Evolutionary conservation across 2,329 filamentous ascomycete species (phyloP), one percentile per base, ranked within the genome.

Genomic region (Fusarium verrucosum): DNA sequence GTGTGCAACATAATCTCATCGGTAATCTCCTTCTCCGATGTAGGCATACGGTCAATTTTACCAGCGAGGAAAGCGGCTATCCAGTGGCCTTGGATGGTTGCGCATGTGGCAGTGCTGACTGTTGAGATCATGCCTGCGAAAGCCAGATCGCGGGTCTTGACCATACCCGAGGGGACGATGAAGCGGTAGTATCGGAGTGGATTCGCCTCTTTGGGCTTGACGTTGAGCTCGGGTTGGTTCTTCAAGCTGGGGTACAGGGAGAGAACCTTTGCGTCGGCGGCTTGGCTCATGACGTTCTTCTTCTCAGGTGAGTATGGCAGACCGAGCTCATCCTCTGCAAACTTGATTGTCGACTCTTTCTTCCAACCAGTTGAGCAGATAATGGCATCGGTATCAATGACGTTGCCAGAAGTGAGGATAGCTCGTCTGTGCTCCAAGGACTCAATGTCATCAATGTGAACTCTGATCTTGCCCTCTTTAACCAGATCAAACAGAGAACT

Each of bases 1-100:
- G 83, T 87, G 69, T 89, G 81, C 22, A 92, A 77, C 41, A 88
- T 82, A 0, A 88, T 85, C 65, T 89, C 82, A 52, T 82, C 79
- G n/a, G 72, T 75, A 7, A 84, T 65, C 33, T 72, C 64, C 4
- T 79, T 76, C 3, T 86, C 71, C 74, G 60, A 54, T 0, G 56
- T 5, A 1, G 73, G 66, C 0, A 62, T 56, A 4, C 77, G 66
- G 10, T 77, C 73, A 7, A 89, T 72, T 28, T 79, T 76, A n/a
- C 77, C 79, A 26, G 81, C 78, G 10, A 91, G 75, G 65, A 85
- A 89, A 0, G 87, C 86, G 0, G 82, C 77, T n/a, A 87, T 77
- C 84, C 84, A 86, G 7, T 85, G 76, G 1, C 82, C 83, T 49
- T 79, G 77, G 1, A 76, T 56, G 0, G 73, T 70, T 7, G 77